A percentile compares a stretch with the other conserved stretches of the same genome.
Evolutionary conservation across 176 grass and related monocot species (phyloP).

Genomic region (Alopecurus myosuroides): DNA sequence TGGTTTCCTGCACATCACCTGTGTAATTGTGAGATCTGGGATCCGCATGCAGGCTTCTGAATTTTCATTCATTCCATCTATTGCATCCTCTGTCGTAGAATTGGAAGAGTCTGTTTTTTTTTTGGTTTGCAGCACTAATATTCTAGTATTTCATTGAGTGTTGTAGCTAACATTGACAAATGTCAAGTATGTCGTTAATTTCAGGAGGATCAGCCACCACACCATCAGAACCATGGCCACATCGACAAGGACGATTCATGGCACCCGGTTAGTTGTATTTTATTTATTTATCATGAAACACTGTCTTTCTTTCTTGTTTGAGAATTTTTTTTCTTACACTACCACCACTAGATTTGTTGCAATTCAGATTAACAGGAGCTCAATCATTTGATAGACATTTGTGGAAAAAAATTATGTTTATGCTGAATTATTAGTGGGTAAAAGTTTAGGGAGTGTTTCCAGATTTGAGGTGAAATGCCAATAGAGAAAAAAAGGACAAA

Average conservation of each 20-base stretch:
- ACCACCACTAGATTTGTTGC: not conserved
- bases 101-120: no score
- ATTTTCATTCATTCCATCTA: no score
- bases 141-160: not conserved
- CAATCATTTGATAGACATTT: not conserved
- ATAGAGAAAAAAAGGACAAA: not conserved
- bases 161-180: not conserved
- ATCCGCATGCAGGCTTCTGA: no score
- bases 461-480: not conserved
- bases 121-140: not conserved
- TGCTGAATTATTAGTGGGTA: not conserved
- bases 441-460: not conserved
- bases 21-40: no score
- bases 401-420: not conserved
- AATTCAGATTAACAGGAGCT: not conserved
- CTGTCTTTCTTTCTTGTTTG: no score
- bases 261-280: no score
- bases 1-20: no score
- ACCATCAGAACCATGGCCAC: constrained; percentile 89
- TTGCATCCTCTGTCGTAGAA: no score
- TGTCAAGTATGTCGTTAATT: not conserved
- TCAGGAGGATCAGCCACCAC: constrained; percentile 93
- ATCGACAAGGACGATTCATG: constrained; percentile 84
- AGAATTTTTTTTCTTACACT: not conserved
- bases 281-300: no score